Base-by-base conservation (phyloP, 352 stramenopile species). In the Aphanomyces euteiches region DNA sequence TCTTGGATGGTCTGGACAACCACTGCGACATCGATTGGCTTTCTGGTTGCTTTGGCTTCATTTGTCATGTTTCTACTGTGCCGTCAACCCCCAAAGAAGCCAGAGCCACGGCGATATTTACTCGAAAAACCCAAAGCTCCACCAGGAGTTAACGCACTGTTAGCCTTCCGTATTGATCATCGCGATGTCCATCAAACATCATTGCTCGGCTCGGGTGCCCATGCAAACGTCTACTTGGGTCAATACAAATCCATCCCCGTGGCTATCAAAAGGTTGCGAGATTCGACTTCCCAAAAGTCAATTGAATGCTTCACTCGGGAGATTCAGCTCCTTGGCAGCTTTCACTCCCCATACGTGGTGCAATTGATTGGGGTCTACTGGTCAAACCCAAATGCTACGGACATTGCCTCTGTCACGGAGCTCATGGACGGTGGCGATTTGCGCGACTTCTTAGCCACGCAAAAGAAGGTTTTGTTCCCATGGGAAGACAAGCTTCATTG, bases 341-440 rank as follows among this genome's bases (percentile, higher is more conserved):
- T 90, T 28, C 61, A 79, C 21, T 80, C 87, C 41, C 64, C 64
- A n/a, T 70, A 59, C 54, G 19, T 70, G 45, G 64, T 70, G n/a
- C 17, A 54, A 36, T 61, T 70, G 34, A 39, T 54, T 3, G 64
- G 64, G 3, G 54, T 47, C 21, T 41, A 36, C n/a, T 70, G 53
- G 19, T 17, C 17, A 12, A 28, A 28, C 28, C 28, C 28, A 13
- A 6, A 37, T 41, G 54, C 28, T 1, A 40, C 7, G 28, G 54
- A 40, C 34, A n/a, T 70, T 13, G 36, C 47, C 13, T 70, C 21
- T 15, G 7, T 70, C 2, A 56, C 61, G 3, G 64, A 70, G n/a
- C 61, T 47, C 47, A 70, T 70, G 64, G 40, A 70, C 21, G 10
- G 48, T 3, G 64, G 64, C 19, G 64, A 70, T 34, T 37, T 70